phyloP scores from a whole-genome alignment of 345 rosid genomes.

The Kernera saxatilis region DNA sequence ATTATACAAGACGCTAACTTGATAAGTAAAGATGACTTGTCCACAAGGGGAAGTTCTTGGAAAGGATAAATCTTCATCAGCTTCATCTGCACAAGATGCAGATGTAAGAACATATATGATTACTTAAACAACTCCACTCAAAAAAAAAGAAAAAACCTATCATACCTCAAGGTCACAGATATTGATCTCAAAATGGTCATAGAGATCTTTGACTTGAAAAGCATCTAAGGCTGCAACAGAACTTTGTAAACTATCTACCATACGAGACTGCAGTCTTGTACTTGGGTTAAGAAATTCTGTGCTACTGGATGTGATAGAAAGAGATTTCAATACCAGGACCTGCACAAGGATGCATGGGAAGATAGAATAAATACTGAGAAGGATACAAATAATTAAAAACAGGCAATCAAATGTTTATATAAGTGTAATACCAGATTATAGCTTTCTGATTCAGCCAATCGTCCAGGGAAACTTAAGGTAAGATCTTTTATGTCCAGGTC shows the following conservation, averaged over 20 bases:
- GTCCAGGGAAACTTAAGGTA: constrained; percentile 47
- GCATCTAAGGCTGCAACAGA: constrained; percentile 27
- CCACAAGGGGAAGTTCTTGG: constrained; percentile 41
- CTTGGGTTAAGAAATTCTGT: constrained; percentile 30
- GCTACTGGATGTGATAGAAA: constrained; percentile 38
- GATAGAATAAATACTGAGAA: constrained; percentile 2
- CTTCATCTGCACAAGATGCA: constrained; percentile 48
- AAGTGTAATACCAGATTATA: constrained; percentile 54
- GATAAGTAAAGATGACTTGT: constrained; percentile 48
- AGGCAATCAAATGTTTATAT: neutral
- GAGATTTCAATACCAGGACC: constrained; percentile 50
- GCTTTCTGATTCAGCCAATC: constrained; percentile 38
- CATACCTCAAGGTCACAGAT: constrained; percentile 59
- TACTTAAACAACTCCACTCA: constrained; percentile 6
- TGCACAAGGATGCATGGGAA: constrained; percentile 27
- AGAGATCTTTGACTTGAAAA: constrained; percentile 47
- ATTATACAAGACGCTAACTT: constrained; percentile 51
- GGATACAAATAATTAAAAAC: neutral
- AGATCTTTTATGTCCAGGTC: constrained; percentile 48
- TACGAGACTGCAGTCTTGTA: constrained; percentile 31
- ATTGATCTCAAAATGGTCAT: constrained; percentile 50
- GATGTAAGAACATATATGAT: constrained; percentile 7
- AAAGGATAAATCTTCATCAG: constrained; percentile 36
- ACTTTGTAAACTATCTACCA: constrained; percentile 29
- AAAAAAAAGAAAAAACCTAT: neutral